Evolutionary conservation across 805 yeast genomes (phyloP).

Genomic region (Sugiyamaella lignohabitans): DNA sequence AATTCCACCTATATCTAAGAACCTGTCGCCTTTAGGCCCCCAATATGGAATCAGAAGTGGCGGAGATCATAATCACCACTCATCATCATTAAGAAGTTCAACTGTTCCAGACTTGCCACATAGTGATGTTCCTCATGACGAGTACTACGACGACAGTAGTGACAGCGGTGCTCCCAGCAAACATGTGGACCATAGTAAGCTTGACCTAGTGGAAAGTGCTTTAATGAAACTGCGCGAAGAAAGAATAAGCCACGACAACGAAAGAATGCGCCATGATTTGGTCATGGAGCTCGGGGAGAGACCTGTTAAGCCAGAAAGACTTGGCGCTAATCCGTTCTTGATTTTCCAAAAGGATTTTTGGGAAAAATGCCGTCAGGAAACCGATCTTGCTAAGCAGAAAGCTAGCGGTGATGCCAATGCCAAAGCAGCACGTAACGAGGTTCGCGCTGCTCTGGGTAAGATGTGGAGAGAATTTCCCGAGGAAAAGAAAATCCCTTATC

Average conservation of each 20-base stretch:
- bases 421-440: slow-evolving; percentile 35
- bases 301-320: slow-evolving; percentile 35
- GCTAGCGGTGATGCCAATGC: slow-evolving; percentile 28
- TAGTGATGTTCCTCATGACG: neutral
- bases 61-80: neutral
- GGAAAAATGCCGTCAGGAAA: slow-evolving; percentile 34
- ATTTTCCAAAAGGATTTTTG: slow-evolving; percentile 38
- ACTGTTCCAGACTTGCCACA: neutral
- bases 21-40: slow-evolving; percentile 7
- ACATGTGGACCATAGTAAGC: neutral
- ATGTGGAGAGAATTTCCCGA: slow-evolving; percentile 38
- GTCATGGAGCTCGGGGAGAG: slow-evolving; percentile 33
- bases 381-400: slow-evolving; percentile 30
- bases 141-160: neutral
- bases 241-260: slow-evolving; percentile 27
- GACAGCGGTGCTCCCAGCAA: neutral
- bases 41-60: neutral
- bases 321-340: slow-evolving; percentile 36
- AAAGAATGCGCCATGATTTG: slow-evolving; percentile 31
- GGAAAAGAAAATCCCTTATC: slow-evolving; percentile 32
- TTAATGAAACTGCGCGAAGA: slow-evolving; percentile 26
- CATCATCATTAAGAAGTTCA: neutral
- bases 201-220: slow-evolving; percentile 19
- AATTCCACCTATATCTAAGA: slow-evolving; percentile 3
- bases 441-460: slow-evolving; percentile 35